Evolutionary conservation across 352 stramenopile genomes (phyloP), one percentile per base, ranked within the genome.

Genomic region (Saprolegnia diclina): DNA sequence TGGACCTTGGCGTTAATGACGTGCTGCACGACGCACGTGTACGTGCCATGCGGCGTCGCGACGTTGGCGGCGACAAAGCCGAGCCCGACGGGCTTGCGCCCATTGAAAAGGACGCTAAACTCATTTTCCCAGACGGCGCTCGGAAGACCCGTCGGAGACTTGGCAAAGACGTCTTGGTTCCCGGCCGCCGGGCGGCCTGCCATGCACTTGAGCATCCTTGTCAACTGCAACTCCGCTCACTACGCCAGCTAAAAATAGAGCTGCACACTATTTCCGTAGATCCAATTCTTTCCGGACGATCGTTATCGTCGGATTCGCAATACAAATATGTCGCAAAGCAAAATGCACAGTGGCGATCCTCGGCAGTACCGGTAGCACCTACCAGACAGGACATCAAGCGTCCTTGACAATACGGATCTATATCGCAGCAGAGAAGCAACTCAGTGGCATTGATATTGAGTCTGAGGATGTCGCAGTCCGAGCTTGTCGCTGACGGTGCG

Each of bases 61-160:
- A 50, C 42, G 19, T 37, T 44, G 45, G 70, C 0, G 16, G 21
- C 64, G 32, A 74, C 64, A 29, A 91, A 89, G 9, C 76, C 72
- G 32, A 91, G 71, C 35, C 83, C 83, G 9, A 83, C 79, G 29
- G 76, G 68, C 6, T 76, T 78, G 24, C 46, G 74, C 7, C 77
- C 78, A 61, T 89, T 76, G 44, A 91, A 89, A 38, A 76, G 67
- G 9, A 91, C 76, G 24, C 73, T 76, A 40, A 91, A 81, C 67
- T 91, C 81, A 46, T 82, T 85, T 53, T 83, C 73, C 63, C 63
- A 69, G 5, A 32, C 19, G 32, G 21, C 6, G 16, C 9, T n/a
- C 32, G 21, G 53, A 24, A 52, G 53, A 6, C 63, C 63, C 22
- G 45, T 14, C 53, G 63, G 63, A 6, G 24, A 6, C 18, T 61